These are phyloP conservation scores for Coriaria nepalensis DNA, from an alignment of 306 rosid genomes.

Conservation along the genomic window DNA sequence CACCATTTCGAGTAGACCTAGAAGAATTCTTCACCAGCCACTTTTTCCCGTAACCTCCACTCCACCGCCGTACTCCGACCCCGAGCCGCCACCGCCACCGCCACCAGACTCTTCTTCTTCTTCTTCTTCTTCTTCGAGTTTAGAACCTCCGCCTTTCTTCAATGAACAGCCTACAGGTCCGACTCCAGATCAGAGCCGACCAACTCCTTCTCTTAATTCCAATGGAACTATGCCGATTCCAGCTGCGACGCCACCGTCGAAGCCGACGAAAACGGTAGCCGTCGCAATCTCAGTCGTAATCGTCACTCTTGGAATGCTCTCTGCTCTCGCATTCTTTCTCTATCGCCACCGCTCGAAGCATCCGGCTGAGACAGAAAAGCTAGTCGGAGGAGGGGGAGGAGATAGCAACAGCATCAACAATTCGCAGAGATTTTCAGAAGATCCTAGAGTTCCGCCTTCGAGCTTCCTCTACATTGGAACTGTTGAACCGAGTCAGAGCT, in stretches of 20 bases:
- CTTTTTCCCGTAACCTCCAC: conserved; percentile 47
- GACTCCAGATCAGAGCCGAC: conserved; percentile 39
- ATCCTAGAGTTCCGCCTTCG: conserved; percentile 41
- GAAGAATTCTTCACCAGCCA: conserved; percentile 83
- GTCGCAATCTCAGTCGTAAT: conserved; percentile 80
- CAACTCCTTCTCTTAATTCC: conserved; percentile 24
- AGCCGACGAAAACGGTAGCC: conserved; percentile 59
- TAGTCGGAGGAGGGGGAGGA: conserved; percentile 35
- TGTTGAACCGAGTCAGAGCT: conserved; percentile 48
- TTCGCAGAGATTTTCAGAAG: conserved; percentile 25
- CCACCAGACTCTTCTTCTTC: conserved; percentile 19
- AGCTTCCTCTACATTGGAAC: conserved; percentile 81
- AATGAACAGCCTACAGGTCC: conserved; percentile 48
- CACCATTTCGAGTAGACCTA: background rate
- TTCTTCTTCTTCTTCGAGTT: conserved; percentile 21
- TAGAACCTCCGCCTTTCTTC: conserved; percentile 52
- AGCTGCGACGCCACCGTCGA: conserved; percentile 53
- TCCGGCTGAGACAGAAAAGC: conserved; percentile 48
- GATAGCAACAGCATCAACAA: background rate
- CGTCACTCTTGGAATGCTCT: conserved; percentile 86
- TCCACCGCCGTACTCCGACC: conserved; percentile 40
- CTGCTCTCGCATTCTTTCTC: conserved; percentile 73
- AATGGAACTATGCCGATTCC: conserved; percentile 45
- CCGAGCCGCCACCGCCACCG: conserved; percentile 18
- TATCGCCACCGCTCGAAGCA: conserved; percentile 70